Percentiles rank a stretch among this genome's conserved stretches.
Conservation (phyloP, 2,329 filamentous ascomycete species). For the Fusarium pininemorale region DNA sequence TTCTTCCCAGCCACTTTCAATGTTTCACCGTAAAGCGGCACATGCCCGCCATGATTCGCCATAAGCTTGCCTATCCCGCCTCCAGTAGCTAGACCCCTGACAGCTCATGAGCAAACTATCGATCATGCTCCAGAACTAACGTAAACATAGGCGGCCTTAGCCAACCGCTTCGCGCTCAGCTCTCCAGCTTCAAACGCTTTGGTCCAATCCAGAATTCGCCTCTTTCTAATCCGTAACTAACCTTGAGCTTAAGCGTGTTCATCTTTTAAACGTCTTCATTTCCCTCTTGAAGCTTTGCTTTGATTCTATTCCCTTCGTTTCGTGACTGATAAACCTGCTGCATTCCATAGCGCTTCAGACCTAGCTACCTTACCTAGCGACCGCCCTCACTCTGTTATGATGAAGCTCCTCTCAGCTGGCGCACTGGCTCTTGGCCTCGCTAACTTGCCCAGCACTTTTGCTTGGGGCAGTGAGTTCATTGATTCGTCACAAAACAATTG, state of each 20-base stretch:
- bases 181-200: constrained; percentile 19
- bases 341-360: neutral
- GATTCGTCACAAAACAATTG: neutral
- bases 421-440: constrained; percentile 45
- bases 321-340: neutral
- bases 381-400: constrained; percentile 21
- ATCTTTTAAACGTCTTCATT: constrained; percentile 12
- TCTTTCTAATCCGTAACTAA: neutral
- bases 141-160: constrained; percentile 11
- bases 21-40: constrained; percentile 37
- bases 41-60: constrained; percentile 36
- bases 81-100: constrained; percentile 8
- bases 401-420: constrained; percentile 46
- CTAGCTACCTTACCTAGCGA: neutral
- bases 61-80: constrained; percentile 3
- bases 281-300: neutral
- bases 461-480: constrained; percentile 55
- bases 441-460: constrained; percentile 47
- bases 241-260: neutral
- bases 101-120: constrained; percentile 28
- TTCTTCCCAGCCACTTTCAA: constrained; percentile 20
- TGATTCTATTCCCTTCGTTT: neutral
- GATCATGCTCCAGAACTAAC: constrained; percentile 24
- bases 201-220: constrained; percentile 19
- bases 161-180: constrained; percentile 30